A percentile compares a stretch with the other conserved stretches of the same genome.
Conservation (phyloP, 2,329 filamentous ascomycete genomes). For the Calonectria montana region DNA sequence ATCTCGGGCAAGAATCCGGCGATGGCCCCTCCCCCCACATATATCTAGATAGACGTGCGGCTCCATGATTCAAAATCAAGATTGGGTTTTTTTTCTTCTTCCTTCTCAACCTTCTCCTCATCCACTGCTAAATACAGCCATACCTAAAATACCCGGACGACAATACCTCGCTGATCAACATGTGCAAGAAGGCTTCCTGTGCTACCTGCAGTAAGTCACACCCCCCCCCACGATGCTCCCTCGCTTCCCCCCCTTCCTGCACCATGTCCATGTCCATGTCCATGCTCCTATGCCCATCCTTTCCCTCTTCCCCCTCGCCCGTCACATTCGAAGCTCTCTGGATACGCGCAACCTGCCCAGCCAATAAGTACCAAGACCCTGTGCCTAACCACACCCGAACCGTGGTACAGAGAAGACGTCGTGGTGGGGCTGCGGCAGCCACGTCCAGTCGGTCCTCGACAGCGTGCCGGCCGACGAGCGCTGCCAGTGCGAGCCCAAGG, state of each 20-base stretch:
- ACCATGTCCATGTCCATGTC: neutral
- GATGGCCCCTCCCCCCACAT: neutral
- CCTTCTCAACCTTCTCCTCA: neutral
- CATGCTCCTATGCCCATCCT: no score
- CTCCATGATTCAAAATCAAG: neutral
- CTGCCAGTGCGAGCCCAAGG: slow-evolving; percentile 74
- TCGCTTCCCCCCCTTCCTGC: neutral
- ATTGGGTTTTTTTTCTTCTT: neutral
- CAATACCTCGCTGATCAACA: neutral
- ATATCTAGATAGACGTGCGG: neutral
- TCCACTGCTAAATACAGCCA: neutral
- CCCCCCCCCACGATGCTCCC: slow-evolving; percentile 4
- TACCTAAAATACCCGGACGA: neutral
- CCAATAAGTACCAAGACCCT: slow-evolving; percentile 5
- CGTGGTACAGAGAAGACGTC: slow-evolving; percentile 44
- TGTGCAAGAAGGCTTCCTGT: slow-evolving; percentile 25
- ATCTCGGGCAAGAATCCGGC: neutral
- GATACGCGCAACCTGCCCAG: neutral
- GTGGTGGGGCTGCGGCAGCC: slow-evolving; percentile 74
- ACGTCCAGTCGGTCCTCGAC: slow-evolving; percentile 73
- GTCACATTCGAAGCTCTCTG: neutral
- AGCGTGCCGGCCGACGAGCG: slow-evolving; percentile 66
- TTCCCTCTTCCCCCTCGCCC: neutral
- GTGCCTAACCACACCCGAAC: neutral
- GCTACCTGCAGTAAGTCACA: slow-evolving; percentile 20